A percentile compares a stretch with the other conserved stretches of the same genome.
Evolutionary conservation across 1,284 basidiomycete genomes (phyloP).

Genomic region (Phenoliferia sp.): DNA sequence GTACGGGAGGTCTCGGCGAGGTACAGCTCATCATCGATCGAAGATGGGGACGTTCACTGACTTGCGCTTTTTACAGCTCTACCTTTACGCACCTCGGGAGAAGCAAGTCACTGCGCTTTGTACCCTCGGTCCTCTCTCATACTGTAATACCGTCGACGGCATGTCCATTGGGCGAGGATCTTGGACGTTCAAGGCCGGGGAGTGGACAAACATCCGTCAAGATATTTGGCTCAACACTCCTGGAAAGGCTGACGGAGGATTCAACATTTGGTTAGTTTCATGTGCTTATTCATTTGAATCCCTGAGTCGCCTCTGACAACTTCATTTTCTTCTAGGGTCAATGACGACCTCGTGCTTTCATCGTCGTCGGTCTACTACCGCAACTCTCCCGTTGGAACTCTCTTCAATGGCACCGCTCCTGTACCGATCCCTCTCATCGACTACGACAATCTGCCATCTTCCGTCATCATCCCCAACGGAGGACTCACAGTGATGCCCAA

Average conservation of each 20-base stretch:
- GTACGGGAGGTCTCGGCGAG: constrained; percentile 35
- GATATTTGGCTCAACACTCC: constrained; percentile 65
- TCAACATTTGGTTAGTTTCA: constrained; percentile 31
- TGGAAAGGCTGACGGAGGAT: constrained; percentile 43
- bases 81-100: constrained; percentile 55
- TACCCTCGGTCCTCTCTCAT: constrained; percentile 47
- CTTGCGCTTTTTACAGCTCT: constrained; percentile 32
- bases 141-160: constrained; percentile 61
- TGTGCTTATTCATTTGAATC: not conserved
- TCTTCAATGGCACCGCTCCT: constrained; percentile 8
- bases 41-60: constrained; percentile 49
- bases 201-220: constrained; percentile 63
- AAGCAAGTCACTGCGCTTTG: constrained; percentile 52
- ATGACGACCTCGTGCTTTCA: constrained; percentile 31
- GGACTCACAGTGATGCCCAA: too few species aligned
- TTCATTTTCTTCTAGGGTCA: constrained; percentile 19
- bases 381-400: constrained; percentile 21
- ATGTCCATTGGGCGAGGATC: constrained; percentile 68
- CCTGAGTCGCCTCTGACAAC: not conserved
- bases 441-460: constrained; percentile 23
- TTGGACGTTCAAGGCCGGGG: constrained; percentile 59
- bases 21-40: constrained; percentile 43
- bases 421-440: constrained; percentile 14
- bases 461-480: constrained; percentile 24
- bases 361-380: constrained; percentile 35